phyloP scores from a whole-genome alignment of 78 protist species.

The Bigelowiella natans region DNA sequence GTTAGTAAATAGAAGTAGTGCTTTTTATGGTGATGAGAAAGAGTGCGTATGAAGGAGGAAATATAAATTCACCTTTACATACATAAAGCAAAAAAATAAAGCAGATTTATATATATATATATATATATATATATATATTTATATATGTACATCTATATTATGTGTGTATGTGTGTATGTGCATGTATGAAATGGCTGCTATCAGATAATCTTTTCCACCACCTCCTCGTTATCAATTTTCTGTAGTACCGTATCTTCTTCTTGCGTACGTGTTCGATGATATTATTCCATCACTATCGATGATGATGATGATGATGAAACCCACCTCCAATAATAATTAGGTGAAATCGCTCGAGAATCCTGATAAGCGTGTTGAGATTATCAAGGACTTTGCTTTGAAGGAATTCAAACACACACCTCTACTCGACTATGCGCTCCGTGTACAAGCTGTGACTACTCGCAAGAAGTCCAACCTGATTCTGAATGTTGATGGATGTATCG shows the following conservation, averaged over 20 bases:
- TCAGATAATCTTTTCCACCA: too few species aligned
- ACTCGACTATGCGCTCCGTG: slow-evolving; percentile 49
- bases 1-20: neutral
- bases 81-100: neutral
- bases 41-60: neutral
- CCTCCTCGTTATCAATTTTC: too few species aligned
- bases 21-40: too few species aligned
- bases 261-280: too few species aligned
- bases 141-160: neutral
- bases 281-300: too few species aligned
- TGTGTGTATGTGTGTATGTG: neutral
- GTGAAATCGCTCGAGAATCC: slow-evolving; percentile 71
- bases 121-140: neutral
- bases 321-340: too few species aligned
- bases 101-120: neutral
- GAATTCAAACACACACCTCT: slow-evolving; percentile 45
- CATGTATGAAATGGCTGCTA: too few species aligned
- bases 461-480: slow-evolving; percentile 78
- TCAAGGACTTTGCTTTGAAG: slow-evolving; percentile 50
- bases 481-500: slow-evolving; percentile 77
- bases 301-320: too few species aligned
- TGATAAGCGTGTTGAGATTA: slow-evolving; percentile 73
- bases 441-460: slow-evolving; percentile 57
- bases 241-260: too few species aligned
- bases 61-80: neutral